These are phyloP conservation scores for Polyplosphaeria fusca DNA, from an alignment of 495 filamentous ascomycete species.

Conservation along the genomic window DNA sequence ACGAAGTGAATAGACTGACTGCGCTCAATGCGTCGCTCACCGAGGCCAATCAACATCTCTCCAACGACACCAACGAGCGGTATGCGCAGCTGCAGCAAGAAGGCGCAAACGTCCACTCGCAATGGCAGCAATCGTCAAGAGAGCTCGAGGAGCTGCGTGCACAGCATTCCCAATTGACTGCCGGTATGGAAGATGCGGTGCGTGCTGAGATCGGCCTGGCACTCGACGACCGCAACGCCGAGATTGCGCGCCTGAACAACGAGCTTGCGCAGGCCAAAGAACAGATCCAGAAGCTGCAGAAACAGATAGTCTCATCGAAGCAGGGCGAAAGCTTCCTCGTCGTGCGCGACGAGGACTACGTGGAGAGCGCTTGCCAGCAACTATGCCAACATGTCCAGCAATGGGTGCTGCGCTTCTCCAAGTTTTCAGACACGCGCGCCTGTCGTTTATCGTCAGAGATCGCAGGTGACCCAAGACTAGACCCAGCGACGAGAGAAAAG, in stretches of 20 bases:
- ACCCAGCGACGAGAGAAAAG: slow-evolving; percentile 63
- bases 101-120: slow-evolving; percentile 46
- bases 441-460: slow-evolving; percentile 79
- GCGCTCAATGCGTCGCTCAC: slow-evolving; percentile 71
- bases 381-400: slow-evolving; percentile 91
- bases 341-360: slow-evolving; percentile 86
- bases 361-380: slow-evolving; percentile 88
- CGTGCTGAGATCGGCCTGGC: slow-evolving; percentile 58
- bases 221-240: slow-evolving; percentile 68
- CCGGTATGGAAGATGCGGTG: slow-evolving; percentile 62
- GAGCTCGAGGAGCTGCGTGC: slow-evolving; percentile 63
- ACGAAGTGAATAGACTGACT: slow-evolving; percentile 69
- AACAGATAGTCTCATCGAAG: slow-evolving; percentile 70
- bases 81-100: slow-evolving; percentile 59
- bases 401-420: slow-evolving; percentile 95
- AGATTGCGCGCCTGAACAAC: slow-evolving; percentile 70
- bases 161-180: slow-evolving; percentile 57
- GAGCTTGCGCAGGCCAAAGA: slow-evolving; percentile 75
- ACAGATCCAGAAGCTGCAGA: slow-evolving; percentile 75
- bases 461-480: slow-evolving; percentile 37
- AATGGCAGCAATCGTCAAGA: slow-evolving; percentile 47
- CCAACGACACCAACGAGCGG: slow-evolving; percentile 61
- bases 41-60: slow-evolving; percentile 65
- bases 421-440: slow-evolving; percentile 83
- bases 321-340: slow-evolving; percentile 66